phyloP scores from a whole-genome alignment of 2,329 filamentous ascomycete genomes.

The Zarea fungicola region DNA sequence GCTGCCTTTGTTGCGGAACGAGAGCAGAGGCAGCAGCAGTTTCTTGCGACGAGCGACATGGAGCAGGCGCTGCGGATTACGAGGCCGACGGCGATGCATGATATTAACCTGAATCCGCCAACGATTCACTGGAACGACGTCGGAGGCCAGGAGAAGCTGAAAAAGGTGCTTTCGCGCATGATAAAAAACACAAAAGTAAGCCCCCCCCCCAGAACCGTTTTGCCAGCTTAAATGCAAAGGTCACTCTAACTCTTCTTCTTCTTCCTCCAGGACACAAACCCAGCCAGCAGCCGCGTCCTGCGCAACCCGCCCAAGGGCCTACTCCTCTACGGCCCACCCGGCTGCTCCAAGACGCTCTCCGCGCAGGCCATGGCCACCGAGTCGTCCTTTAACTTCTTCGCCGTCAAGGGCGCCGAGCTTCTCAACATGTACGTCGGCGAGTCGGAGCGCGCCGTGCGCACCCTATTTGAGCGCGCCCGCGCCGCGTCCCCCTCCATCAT shows the following conservation, averaged over 20 bases:
- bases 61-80: conserved; percentile 61
- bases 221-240: too few species aligned
- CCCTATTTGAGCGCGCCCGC: conserved; percentile 78
- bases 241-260: too few species aligned
- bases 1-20: too few species aligned
- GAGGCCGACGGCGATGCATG: conserved; percentile 81
- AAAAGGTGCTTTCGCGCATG: conserved; percentile 52
- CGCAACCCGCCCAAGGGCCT: conserved; percentile 69
- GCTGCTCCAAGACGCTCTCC: conserved; percentile 89
- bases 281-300: conserved; percentile 31
- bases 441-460: conserved; percentile 78
- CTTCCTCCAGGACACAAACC: conserved; percentile 24
- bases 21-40: too few species aligned
- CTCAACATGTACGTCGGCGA: conserved; percentile 97
- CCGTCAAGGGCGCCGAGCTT: conserved; percentile 88
- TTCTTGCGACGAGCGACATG: conserved; percentile 47
- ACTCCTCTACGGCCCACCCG: conserved; percentile 85
- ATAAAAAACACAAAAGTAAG: conserved; percentile 38
- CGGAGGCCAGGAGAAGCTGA: conserved; percentile 75
- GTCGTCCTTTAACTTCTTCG: conserved; percentile 87
- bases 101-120: conserved; percentile 82
- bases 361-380: conserved; percentile 90
- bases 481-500: conserved; percentile 88
- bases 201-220: too few species aligned
- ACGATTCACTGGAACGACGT: conserved; percentile 84